Base-by-base conservation (phyloP, 2,329 filamentous ascomycete genomes). In the Colletotrichum scovillei region DNA sequence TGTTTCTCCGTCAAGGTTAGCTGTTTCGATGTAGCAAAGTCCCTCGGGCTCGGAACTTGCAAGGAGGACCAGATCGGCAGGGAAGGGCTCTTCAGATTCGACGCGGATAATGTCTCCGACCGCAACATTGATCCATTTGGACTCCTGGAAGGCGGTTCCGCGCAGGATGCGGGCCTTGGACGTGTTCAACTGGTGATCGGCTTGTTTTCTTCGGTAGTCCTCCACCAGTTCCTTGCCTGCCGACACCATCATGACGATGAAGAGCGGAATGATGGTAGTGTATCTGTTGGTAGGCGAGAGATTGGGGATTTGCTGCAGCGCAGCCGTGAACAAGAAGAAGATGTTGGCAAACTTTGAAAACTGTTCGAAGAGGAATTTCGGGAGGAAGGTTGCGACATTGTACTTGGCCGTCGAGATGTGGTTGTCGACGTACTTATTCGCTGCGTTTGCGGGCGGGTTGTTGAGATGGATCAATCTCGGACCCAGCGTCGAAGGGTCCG, bases 261-360 rank as follows among this genome's bases (percentile, higher is more conserved):
- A 88, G 72, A 99, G 89, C n/a, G 97, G 97, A 6, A 94, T 96
- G 80, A 99, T 98, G 49, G 97, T 99, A 6, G 97, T 99, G 81
- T 95, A 99, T 83, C 89, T 90, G 84, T 98, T 98, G 11, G 97
- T 99, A 8, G 97, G 97, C 42, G 95, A 98, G 74, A 99, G 92
- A 76, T 93, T 92, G 26, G 97, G 97, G 74, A 99, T 98, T 82
- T 99, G 97, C 86, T 99, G 97, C 58, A 99, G 86, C 53, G 91
- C 92, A 19, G 97, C 95, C 49, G 97, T 99, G 83, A 99, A 98
- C 81, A 99, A 90, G 93, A 99, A 99, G 88, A 99, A 99, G 80
- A 99, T 85, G 84, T 99, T 99, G 87, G 97, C 97, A 84, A 98
- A 98, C 87, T 98, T 99, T 74, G 95, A 98, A 85, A 99, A 99